These are phyloP conservation scores for Sphaerulina musiva DNA, from an alignment of 2,329 filamentous ascomycete genomes.

Conservation along the genomic window DNA sequence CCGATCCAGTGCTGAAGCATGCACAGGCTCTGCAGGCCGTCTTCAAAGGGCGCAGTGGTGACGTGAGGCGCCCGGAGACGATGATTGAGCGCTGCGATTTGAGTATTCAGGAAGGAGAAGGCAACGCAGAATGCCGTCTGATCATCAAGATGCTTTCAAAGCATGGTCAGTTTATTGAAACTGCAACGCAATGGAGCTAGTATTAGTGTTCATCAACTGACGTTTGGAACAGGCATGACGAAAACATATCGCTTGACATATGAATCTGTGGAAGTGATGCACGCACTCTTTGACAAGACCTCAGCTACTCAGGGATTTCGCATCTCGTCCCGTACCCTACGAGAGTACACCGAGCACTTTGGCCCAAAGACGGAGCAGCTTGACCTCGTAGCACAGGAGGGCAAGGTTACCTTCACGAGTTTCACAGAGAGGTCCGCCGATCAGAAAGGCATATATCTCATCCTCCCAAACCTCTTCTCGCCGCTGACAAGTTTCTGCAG, in stretches of 20 bases:
- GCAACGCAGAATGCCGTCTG: conserved; percentile 63
- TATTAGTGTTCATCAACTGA: conserved; percentile 15
- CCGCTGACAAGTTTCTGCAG: conserved; percentile 36
- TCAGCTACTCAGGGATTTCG: conserved; percentile 64
- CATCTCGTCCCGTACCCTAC: conserved; percentile 63
- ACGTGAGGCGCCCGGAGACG: conserved; percentile 60
- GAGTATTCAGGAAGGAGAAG: conserved; percentile 62
- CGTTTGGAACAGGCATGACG: conserved; percentile 51
- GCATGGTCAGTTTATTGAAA: conserved; percentile 49
- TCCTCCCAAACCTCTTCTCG: background rate
- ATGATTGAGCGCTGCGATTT: conserved; percentile 70
- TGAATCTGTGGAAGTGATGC: conserved; percentile 65
- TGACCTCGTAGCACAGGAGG: conserved; percentile 67
- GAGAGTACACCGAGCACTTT: conserved; percentile 74
- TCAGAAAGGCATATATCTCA: conserved; percentile 48
- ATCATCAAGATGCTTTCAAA: conserved; percentile 67
- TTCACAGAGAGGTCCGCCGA: conserved; percentile 73
- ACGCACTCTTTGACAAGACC: conserved; percentile 65
- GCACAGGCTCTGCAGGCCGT: conserved; percentile 55
- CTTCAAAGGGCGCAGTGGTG: conserved; percentile 61
- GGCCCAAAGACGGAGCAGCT: conserved; percentile 73
- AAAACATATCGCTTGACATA: conserved; percentile 73
- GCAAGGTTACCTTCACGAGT: conserved; percentile 66
- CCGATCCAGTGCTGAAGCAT: background rate
- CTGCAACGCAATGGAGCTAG: no score